phyloP scores from a whole-genome alignment of 192 early-diverging fungal genomes.

The Diversispora eburnea region DNA sequence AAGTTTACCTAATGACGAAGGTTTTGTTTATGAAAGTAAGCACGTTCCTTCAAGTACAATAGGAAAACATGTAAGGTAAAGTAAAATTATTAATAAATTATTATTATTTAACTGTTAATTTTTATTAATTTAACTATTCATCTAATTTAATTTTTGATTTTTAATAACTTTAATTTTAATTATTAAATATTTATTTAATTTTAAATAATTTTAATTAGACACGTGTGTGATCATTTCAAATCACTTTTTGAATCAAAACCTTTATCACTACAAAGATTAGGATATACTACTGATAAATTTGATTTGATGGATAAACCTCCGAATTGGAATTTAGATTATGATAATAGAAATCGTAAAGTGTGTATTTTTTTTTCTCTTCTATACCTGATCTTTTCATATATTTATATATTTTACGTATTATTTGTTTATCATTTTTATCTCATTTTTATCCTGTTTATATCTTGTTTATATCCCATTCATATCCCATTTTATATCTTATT shows the following conservation, averaged over 20 bases:
- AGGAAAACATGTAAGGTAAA: constrained; percentile 27
- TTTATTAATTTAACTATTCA: not conserved
- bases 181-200: not conserved
- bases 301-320: not conserved
- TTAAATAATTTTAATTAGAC: not conserved
- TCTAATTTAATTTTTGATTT: not conserved
- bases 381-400: not conserved
- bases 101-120: not conserved
- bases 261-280: not conserved
- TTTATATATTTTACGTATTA: not conserved
- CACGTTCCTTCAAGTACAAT: constrained; percentile 21
- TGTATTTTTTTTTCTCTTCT: not conserved
- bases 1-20: constrained; percentile 3
- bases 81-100: no score
- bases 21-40: constrained; percentile 21
- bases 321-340: constrained; percentile 23
- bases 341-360: constrained; percentile 8
- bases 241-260: constrained; percentile 8
- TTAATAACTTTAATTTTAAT: not conserved
- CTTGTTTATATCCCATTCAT: no score
- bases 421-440: not conserved
- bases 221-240: constrained; percentile 25
- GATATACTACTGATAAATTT: not conserved
- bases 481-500: not conserved
- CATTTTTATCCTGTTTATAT: no score